These are phyloP conservation scores for Erodium maritimum DNA, from an alignment of 345 rosid species.

Conservation along the genomic window DNA sequence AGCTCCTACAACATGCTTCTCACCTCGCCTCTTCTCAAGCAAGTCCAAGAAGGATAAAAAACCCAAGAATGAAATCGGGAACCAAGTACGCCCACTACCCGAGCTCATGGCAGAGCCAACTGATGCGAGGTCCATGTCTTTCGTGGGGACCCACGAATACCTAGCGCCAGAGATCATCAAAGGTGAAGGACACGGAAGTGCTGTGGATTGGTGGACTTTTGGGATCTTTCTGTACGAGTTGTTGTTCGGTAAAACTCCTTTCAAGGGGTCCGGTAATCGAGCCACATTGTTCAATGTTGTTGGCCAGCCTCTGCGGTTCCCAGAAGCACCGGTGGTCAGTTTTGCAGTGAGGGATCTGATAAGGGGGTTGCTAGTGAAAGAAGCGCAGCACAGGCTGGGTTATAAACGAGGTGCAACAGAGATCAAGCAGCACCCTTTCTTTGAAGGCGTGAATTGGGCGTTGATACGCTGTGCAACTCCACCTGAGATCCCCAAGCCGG, in stretches of 20 bases:
- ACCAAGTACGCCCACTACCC: conserved; percentile 78
- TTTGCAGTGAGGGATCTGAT: conserved; percentile 82
- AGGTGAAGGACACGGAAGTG: conserved; percentile 97
- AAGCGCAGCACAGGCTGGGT: conserved; percentile 78
- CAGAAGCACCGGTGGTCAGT: conserved; percentile 74
- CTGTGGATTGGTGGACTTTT: conserved; percentile 97
- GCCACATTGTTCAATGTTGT: conserved; percentile 83
- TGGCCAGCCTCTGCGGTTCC: conserved; percentile 87
- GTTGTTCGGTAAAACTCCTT: conserved; percentile 87
- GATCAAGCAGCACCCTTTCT: conserved; percentile 87
- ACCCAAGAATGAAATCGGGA: conserved; percentile 52
- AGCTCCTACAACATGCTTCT: conserved; percentile 73
- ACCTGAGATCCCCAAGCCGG: conserved; percentile 73
- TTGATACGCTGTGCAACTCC: conserved; percentile 88
- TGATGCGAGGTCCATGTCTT: conserved; percentile 88
- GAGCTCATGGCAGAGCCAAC: conserved; percentile 93
- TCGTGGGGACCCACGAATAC: conserved; percentile 88
- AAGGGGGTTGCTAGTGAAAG: conserved; percentile 72
- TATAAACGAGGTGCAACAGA: conserved; percentile 89
- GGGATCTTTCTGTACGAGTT: conserved; percentile 84
- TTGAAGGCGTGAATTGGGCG: conserved; percentile 95
- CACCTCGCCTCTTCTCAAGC: conserved; percentile 73
- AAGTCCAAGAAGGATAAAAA: conserved; percentile 71
- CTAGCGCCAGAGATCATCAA: conserved; percentile 87
- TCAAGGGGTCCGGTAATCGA: conserved; percentile 83